Evolutionary conservation across 352 stramenopile genomes (phyloP).

Genomic region (Stramenopiles sp.): DNA sequence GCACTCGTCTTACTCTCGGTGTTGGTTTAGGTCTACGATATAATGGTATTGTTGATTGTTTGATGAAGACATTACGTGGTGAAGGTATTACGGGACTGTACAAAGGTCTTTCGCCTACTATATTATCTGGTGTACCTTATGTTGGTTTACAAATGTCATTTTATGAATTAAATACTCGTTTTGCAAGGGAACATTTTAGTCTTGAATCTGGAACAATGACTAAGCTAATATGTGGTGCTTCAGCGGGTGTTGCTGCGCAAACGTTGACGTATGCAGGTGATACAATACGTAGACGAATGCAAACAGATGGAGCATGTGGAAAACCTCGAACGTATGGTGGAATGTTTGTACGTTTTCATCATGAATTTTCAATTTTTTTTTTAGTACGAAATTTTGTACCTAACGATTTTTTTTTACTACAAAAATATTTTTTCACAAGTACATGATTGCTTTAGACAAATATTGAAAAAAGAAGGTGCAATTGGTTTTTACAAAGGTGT

Average conservation of each 20-base stretch:
- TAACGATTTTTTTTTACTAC: no score
- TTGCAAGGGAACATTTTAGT: conserved; percentile 8
- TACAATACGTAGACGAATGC: conserved; percentile 33
- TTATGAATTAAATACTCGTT: conserved; percentile 16
- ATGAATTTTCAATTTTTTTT: no score
- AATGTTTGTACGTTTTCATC: no score
- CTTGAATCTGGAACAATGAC: conserved; percentile 16
- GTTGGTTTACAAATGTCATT: conserved; percentile 17
- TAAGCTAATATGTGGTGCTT: conserved; percentile 31
- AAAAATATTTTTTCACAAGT: conserved; percentile 32
- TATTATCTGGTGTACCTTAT: conserved; percentile 16
- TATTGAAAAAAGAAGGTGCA: conserved; percentile 26
- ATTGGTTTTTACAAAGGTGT: conserved; percentile 31
- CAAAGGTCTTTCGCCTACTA: conserved; percentile 16
- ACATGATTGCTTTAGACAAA: conserved; percentile 30
- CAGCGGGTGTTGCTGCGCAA: conserved; percentile 34
- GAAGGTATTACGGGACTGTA: conserved; percentile 32
- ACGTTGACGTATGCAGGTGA: conserved; percentile 47
- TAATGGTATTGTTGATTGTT: conserved; percentile 28
- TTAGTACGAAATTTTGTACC: no score
- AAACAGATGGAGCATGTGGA: conserved; percentile 37
- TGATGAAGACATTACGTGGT: conserved; percentile 23
- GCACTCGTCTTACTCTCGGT: conserved; percentile 31
- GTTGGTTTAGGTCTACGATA: conserved; percentile 28
- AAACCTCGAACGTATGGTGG: no score